phyloP scores from a whole-genome alignment of 345 rosid genomes.

The Combretum micranthum region DNA sequence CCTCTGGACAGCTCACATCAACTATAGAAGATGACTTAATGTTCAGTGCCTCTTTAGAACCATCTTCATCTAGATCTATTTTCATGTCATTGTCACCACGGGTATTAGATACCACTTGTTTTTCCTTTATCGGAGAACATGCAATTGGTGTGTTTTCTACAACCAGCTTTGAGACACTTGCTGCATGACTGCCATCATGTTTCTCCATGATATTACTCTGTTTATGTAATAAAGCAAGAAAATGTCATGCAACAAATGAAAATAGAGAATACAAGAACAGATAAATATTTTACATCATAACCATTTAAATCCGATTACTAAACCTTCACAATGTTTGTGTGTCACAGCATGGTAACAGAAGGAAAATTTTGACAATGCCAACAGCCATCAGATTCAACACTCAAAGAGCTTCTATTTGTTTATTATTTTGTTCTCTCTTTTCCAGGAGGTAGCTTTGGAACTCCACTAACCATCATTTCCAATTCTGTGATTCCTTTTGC shows the following conservation, averaged over 20 bases:
- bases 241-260: no score
- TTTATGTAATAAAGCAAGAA: constrained; percentile 31
- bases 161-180: constrained; percentile 29
- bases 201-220: constrained; percentile 20
- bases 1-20: neutral
- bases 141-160: constrained; percentile 19
- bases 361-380: neutral
- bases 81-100: constrained; percentile 20
- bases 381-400: neutral
- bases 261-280: no score
- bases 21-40: constrained; percentile 20
- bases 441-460: no score
- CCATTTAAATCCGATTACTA: no score
- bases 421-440: no score
- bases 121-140: constrained; percentile 25
- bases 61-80: constrained; percentile 27
- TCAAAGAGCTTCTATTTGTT: no score
- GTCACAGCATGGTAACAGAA: no score
- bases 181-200: constrained; percentile 24
- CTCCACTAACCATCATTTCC: no score
- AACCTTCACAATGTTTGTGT: no score
- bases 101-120: constrained; percentile 22
- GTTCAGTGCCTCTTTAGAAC: constrained; percentile 17
- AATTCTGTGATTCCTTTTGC: no score
- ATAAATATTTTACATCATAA: neutral